Conservation (phyloP, 2,329 filamentous ascomycete genomes). For the Parasarocladium wereldwijsianum region DNA sequence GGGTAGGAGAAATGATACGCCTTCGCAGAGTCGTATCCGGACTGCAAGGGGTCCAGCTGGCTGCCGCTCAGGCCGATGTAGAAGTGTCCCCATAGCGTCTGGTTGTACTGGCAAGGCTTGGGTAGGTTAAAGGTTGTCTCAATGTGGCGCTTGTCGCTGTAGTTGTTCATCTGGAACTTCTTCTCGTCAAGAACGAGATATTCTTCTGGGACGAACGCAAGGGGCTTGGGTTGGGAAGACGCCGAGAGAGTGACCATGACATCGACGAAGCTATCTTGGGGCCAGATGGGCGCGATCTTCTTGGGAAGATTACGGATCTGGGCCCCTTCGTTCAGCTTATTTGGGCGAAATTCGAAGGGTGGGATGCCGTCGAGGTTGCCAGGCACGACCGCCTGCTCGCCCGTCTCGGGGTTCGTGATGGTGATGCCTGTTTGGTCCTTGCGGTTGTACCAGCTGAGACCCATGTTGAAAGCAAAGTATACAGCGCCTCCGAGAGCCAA, state of each 20-base stretch:
- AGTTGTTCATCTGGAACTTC: conserved; percentile 65
- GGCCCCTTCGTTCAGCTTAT: conserved; percentile 43
- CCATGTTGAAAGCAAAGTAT: conserved; percentile 44
- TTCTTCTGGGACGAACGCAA: conserved; percentile 50
- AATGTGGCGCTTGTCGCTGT: conserved; percentile 60
- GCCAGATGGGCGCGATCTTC: conserved; percentile 77
- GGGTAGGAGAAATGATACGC: conserved; percentile 78
- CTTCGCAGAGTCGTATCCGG: conserved; percentile 56
- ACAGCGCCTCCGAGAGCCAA: conserved; percentile 36
- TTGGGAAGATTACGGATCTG: conserved; percentile 51
- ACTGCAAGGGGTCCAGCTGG: conserved; percentile 58
- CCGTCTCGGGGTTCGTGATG: conserved; percentile 31
- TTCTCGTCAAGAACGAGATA: conserved; percentile 67
- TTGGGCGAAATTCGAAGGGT: conserved; percentile 50
- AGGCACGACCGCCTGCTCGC: conserved; percentile 36
- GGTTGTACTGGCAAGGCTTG: conserved; percentile 71
- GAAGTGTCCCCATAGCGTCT: conserved; percentile 89
- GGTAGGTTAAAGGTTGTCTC: conserved; percentile 70
- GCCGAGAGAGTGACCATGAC: conserved; percentile 74
- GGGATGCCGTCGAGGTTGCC: conserved; percentile 43
- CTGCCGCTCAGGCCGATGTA: conserved; percentile 68
- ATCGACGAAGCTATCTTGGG: conserved; percentile 62
- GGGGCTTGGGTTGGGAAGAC: conserved; percentile 51
- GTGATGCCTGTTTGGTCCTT: conserved; percentile 32
- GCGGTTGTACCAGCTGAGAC: conserved; percentile 37